phyloP scores from a whole-genome alignment of 306 rosid species.

The Rosa chinensis region DNA sequence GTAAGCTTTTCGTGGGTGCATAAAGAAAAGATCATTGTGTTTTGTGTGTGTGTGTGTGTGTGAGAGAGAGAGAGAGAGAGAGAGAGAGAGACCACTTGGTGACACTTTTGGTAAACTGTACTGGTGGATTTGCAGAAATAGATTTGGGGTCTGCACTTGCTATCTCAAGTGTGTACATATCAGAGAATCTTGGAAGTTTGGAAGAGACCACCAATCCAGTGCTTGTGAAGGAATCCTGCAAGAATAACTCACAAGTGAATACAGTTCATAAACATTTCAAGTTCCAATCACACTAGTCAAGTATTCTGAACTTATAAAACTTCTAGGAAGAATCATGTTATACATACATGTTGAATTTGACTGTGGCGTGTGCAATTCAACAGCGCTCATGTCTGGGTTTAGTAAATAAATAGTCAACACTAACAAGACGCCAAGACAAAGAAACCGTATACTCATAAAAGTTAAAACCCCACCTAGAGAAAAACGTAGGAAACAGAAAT shows the following conservation, averaged over 20 bases:
- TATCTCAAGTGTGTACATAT: constrained; percentile 49
- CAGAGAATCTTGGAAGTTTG: constrained; percentile 60
- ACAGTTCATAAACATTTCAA: background rate
- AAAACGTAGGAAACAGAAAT: background rate
- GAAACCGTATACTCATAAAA: background rate
- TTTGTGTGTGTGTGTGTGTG: too few species aligned
- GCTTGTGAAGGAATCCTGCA: constrained; percentile 54
- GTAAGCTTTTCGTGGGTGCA: background rate
- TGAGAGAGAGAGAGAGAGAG: background rate
- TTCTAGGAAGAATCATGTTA: background rate
- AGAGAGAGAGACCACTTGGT: constrained; percentile 47
- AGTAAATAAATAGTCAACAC: background rate
- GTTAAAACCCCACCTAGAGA: background rate
- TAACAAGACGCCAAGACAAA: background rate
- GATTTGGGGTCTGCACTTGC: constrained; percentile 60
- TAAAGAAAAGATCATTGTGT: background rate
- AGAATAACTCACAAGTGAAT: background rate
- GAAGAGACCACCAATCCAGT: constrained; percentile 60
- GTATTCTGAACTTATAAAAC: background rate
- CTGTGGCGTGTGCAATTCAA: background rate
- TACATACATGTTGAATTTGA: background rate
- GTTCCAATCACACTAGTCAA: background rate
- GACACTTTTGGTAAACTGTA: constrained; percentile 48
- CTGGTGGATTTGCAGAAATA: constrained; percentile 48
- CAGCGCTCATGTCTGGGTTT: background rate